Conservation (phyloP, 2,329 filamentous ascomycete species). For the Colletotrichum costaricense region DNA sequence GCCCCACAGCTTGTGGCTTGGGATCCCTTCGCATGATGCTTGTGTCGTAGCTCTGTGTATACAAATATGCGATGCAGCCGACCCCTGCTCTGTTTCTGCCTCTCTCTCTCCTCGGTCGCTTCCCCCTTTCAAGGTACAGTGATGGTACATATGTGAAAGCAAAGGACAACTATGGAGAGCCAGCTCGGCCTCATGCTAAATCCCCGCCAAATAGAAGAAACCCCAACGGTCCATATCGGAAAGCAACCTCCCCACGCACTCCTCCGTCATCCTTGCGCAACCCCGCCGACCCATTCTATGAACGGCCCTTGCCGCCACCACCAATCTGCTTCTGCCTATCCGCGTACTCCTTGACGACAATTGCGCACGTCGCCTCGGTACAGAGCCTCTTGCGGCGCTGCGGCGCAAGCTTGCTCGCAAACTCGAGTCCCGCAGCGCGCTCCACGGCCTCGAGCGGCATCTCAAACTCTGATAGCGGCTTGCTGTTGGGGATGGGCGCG, state of each 20-base stretch:
- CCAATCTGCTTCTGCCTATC: slow-evolving; percentile 70
- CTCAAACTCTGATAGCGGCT: slow-evolving; percentile 91
- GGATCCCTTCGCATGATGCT: slow-evolving; percentile 11
- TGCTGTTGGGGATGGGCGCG: slow-evolving; percentile 86
- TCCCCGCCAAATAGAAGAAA: background rate
- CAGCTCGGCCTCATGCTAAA: slow-evolving; percentile 12
- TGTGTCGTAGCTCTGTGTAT: slow-evolving; percentile 20
- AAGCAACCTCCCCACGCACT: background rate
- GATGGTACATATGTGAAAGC: slow-evolving; percentile 32
- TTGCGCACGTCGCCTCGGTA: slow-evolving; percentile 83
- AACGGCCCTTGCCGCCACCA: slow-evolving; percentile 44
- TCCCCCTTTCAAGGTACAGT: background rate
- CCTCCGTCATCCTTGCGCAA: background rate
- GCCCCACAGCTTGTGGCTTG: slow-evolving; percentile 15
- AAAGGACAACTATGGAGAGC: background rate
- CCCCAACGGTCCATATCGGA: background rate
- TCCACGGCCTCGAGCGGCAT: slow-evolving; percentile 94
- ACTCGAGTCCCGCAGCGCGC: slow-evolving; percentile 91
- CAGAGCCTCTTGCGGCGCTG: slow-evolving; percentile 84
- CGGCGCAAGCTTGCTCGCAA: slow-evolving; percentile 81
- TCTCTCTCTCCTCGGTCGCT: slow-evolving; percentile 3
- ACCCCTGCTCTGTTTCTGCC: background rate
- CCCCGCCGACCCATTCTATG: background rate
- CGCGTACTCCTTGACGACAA: slow-evolving; percentile 84
- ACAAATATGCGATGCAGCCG: slow-evolving; percentile 2